Evolutionary conservation across 1,284 basidiomycete genomes (phyloP).

Genomic region (Sanghuangporus sanghuang): DNA sequence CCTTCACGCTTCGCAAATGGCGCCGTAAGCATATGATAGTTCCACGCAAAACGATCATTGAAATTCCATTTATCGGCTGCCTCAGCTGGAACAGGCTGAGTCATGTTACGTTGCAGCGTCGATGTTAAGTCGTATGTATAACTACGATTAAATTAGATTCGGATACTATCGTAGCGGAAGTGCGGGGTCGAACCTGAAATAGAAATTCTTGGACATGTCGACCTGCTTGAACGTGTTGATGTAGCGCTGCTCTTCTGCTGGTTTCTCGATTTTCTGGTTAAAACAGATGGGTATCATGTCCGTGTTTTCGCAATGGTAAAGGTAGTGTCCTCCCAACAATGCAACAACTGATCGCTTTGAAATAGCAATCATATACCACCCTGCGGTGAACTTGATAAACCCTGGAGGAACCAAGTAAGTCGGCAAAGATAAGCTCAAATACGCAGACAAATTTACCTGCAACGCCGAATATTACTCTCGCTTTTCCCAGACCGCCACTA

Average conservation of each 20-base stretch:
- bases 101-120: constrained; percentile 92
- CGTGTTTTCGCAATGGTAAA: constrained; percentile 95
- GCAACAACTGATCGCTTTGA: constrained; percentile 91
- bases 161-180: background rate
- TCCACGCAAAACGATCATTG: constrained; percentile 95
- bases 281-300: constrained; percentile 74
- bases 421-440: background rate
- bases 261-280: constrained; percentile 76
- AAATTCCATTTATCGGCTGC: constrained; percentile 53
- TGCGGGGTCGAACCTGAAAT: constrained; percentile 73
- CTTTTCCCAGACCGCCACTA: constrained; percentile 83
- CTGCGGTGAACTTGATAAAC: constrained; percentile 85
- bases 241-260: constrained; percentile 78
- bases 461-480: constrained; percentile 76
- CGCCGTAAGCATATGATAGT: constrained; percentile 82
- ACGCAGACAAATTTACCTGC: constrained; percentile 44
- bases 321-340: constrained; percentile 92
- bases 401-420: constrained; percentile 39
- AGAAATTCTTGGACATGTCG: constrained; percentile 98
- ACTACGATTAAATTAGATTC: constrained; percentile 27
- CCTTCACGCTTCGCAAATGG: constrained; percentile 42
- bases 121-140: constrained; percentile 97
- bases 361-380: constrained; percentile 90
- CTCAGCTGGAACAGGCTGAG: constrained; percentile 34
- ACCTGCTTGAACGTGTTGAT: constrained; percentile 96